Base-by-base conservation (phyloP, 2,329 filamentous ascomycete genomes). In the Grosmannia serpens region DNA sequence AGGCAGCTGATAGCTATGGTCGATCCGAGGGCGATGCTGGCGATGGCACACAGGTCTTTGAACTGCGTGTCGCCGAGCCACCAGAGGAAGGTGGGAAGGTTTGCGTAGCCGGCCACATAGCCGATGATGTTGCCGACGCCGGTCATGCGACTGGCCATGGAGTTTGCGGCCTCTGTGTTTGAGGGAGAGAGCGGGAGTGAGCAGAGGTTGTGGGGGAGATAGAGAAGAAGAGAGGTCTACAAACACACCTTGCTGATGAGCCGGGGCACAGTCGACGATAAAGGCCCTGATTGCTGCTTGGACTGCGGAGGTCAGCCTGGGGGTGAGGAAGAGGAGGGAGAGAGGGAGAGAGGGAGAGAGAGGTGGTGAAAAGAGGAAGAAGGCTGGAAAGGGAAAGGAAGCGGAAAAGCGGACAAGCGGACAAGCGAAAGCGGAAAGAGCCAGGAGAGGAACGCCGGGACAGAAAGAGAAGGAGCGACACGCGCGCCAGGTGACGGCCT, bases 221-320 rank as follows among this genome's bases (percentile, higher is more conserved):
- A 10, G 9, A 7, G 53, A 27, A 26, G 11, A 22, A 22, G 11
- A 9, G n/a, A 22, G 33, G 38, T 29, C 13, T 20, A 50, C 13
- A 8, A 1, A 59, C 69, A 63, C 63, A 76, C 75, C 75, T 74
- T 97, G 92, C 70, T 97, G 92, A 67, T 96, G 91, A 1, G 89
- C 83, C 0, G 94, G 94, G 0, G 89, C 88, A 67, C 91, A 92
- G 68, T 97, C 92, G 27, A 96, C 88, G 58, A 97, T 95, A 69
- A 95, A 95, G 27, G 91, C 90, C 63, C 91, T 83, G 67, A 96
- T 88, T 5, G 85, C 88, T 54, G 94, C 92, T 80, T 97, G 92
- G 38, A 97, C 89, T 81, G 63, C 60, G 63, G 7, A 24, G 20
- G 29, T 50, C 11, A 55, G 41, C 13, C 8, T 24, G 6, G 57